These are phyloP conservation scores for Aciculosporium take DNA, from an alignment of 2,329 filamentous ascomycete species.

Conservation along the genomic window DNA sequence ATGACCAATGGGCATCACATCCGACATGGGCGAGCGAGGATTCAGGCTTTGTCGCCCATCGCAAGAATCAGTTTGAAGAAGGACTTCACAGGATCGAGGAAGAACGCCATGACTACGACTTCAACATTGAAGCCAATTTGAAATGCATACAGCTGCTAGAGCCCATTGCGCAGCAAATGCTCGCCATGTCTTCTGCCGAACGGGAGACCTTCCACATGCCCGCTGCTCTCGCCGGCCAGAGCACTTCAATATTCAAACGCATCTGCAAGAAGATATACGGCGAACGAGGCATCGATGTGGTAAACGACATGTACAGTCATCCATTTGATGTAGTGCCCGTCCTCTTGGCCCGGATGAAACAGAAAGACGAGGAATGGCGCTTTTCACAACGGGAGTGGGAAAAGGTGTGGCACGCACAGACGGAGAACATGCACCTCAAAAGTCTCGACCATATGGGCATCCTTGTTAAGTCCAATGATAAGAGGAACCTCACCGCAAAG, in stretches of 20 bases:
- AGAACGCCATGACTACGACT: conserved; percentile 96
- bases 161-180: conserved; percentile 81
- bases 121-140: conserved; percentile 88
- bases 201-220: conserved; percentile 65
- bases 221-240: conserved; percentile 74
- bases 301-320: conserved; percentile 70
- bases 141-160: conserved; percentile 94
- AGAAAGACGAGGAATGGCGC: conserved; percentile 96
- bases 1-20: conserved; percentile 97
- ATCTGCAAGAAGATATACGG: conserved; percentile 97
- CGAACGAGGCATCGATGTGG: conserved; percentile 71
- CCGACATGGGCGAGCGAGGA: conserved; percentile 98
- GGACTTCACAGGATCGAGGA: conserved; percentile 92
- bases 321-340: conserved; percentile 83
- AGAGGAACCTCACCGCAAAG: conserved; percentile 81
- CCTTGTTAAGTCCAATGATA: conserved; percentile 75
- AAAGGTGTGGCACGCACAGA: conserved; percentile 95
- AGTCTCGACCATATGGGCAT: conserved; percentile 95
- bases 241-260: conserved; percentile 90
- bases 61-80: conserved; percentile 93
- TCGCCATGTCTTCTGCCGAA: conserved; percentile 62
- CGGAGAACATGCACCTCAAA: conserved; percentile 86
- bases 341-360: conserved; percentile 76
- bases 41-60: conserved; percentile 90
- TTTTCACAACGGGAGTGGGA: conserved; percentile 96